Conservation (phyloP, 352 stramenopile species). For the Stephanocyclus meneghinianus region DNA sequence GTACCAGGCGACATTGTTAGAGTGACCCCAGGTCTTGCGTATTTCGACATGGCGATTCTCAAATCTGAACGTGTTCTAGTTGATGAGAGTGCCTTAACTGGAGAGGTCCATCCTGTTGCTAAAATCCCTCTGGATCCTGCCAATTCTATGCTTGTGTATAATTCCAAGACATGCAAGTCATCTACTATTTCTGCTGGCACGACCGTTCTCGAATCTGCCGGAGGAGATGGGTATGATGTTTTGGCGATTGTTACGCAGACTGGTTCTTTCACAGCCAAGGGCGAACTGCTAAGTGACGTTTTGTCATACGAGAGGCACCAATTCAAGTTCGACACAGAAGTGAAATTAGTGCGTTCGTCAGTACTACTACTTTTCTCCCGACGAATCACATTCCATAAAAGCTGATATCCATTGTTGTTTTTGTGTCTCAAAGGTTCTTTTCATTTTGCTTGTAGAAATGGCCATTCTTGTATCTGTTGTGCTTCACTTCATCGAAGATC, state of each 20-base stretch:
- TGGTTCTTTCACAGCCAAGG: constrained; percentile 85
- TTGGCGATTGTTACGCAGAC: constrained; percentile 86
- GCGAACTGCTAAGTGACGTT: constrained; percentile 87
- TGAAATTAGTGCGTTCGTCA: constrained; percentile 65
- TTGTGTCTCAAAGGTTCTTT: constrained; percentile 63
- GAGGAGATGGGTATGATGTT: constrained; percentile 64
- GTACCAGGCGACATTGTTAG: constrained; percentile 38
- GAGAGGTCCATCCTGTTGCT: constrained; percentile 85
- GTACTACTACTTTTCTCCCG: not conserved
- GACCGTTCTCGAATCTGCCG: constrained; percentile 80
- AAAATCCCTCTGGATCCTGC: constrained; percentile 80
- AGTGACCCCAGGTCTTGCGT: constrained; percentile 32
- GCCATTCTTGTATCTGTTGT: constrained; percentile 74
- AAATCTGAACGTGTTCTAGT: constrained; percentile 37
- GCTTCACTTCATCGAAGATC: constrained; percentile 51
- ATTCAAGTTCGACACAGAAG: constrained; percentile 90
- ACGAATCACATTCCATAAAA: not conserved
- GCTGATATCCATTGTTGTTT: not conserved
- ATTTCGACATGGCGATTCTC: constrained; percentile 64
- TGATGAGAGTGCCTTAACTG: constrained; percentile 65
- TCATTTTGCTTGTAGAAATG: constrained; percentile 85
- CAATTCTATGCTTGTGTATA: constrained; percentile 50
- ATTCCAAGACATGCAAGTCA: constrained; percentile 82
- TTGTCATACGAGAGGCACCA: constrained; percentile 86
- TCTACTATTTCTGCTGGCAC: constrained; percentile 88